Base-by-base conservation (phyloP, 805 yeast species). In the Yueomyces sinensis region DNA sequence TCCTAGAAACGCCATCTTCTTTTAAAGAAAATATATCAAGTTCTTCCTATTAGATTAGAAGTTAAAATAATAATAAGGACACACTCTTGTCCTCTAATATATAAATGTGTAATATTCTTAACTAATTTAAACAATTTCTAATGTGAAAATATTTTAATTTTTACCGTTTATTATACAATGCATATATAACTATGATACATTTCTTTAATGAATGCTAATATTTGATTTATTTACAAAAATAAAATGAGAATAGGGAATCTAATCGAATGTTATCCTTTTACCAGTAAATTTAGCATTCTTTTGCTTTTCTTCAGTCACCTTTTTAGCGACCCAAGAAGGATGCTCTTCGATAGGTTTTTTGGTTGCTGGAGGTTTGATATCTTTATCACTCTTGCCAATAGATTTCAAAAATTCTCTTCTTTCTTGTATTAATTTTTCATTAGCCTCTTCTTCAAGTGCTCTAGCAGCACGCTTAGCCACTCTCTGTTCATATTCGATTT, bases 261-360 rank as follows among this genome's bases (percentile, higher is more conserved):
- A 70, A 46, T 76, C 84, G 54, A 87, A 87, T 4, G 68, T 74
- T 44, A 81, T 70, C 64, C 87, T 89, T 61, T 84, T 87, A 52
- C 98, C 98, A 34, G 65, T 56, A 52, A 86, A 86, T 52, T 76
- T 74, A 32, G 68, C 76, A 37, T 72, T 70, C 58, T 74, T 71
- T 42, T 64, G 54, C 34, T 73, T 71, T 44, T 79, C 81, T 49
- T 82, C 80, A 19, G 76, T 82, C 42, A 70, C 59, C 61, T 71
- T 74, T 62, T 82, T 82, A 17, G 98, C 98, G 46, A 73, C 77
- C 99, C 99, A 91, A 2, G 98, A 91, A n/a, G 99, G 99, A 70
- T 91, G 99, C 15, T 41, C 51, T 31, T 32, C 46, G 25, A 34
- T 37, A n/a, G 34, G 30, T 22, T 29, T 33, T 20, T 20, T 20